Conservation (phyloP, 2,329 filamentous ascomycete genomes). For the Zymoseptoria crescenta region DNA sequence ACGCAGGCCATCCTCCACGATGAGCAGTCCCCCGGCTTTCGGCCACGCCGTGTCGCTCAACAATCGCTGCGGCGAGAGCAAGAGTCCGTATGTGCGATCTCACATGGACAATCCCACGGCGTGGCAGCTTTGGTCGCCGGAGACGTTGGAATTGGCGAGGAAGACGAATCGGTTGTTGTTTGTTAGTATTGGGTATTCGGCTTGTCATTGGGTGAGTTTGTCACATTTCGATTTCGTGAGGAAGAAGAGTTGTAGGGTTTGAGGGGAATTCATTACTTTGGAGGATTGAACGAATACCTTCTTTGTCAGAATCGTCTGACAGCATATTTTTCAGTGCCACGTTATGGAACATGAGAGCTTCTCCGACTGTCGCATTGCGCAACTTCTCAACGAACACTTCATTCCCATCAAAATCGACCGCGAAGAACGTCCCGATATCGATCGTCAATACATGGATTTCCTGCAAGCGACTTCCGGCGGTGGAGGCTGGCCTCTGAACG, state of each 20-base stretch:
- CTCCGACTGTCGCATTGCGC: constrained; percentile 69
- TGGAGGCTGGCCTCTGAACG: constrained; percentile 90
- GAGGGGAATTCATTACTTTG: too few relatives aligned
- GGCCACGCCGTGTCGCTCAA: constrained; percentile 21
- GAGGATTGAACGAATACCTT: background rate
- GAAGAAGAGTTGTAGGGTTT: background rate
- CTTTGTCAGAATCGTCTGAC: background rate
- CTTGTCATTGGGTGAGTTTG: constrained; percentile 65
- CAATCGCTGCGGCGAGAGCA: constrained; percentile 54
- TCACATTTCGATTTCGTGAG: background rate
- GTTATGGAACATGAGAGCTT: constrained; percentile 93
- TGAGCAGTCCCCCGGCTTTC: constrained; percentile 12
- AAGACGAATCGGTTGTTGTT: constrained; percentile 83
- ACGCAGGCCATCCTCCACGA: constrained; percentile 4
- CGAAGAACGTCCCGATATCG: constrained; percentile 88
- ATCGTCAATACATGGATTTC: constrained; percentile 97
- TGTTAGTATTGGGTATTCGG: constrained; percentile 87
- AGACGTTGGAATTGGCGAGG: constrained; percentile 68
- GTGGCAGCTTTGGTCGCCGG: constrained; percentile 82
- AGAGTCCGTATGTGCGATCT: constrained; percentile 61
- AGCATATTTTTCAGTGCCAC: constrained; percentile 42
- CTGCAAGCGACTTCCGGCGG: constrained; percentile 84
- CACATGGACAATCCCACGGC: constrained; percentile 76
- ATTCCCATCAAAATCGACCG: constrained; percentile 88
- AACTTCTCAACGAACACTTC: constrained; percentile 76